A percentile compares a stretch with the other conserved stretches of the same genome.
Conservation (phyloP, 2,329 filamentous ascomycete species). For the Aspergillus caelatus region DNA sequence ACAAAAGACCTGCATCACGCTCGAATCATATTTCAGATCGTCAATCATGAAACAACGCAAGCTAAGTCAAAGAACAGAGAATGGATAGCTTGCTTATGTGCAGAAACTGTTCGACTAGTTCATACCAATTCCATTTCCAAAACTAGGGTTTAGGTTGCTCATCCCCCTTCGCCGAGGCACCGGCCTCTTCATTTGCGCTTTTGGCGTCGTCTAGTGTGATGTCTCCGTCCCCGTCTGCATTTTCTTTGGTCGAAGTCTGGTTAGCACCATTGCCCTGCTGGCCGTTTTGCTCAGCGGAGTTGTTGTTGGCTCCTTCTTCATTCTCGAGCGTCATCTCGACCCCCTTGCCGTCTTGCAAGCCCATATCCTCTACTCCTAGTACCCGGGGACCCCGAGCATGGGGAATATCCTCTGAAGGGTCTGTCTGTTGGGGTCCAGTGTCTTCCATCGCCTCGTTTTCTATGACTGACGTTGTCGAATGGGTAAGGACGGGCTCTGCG, state of each 20-base stretch:
- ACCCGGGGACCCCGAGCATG: slow-evolving; percentile 83
- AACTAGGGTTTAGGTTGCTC: neutral
- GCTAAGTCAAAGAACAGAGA: neutral
- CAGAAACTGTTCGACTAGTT: neutral
- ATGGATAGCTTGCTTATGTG: neutral
- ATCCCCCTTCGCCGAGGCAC: slow-evolving; percentile 7
- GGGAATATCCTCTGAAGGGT: slow-evolving; percentile 65
- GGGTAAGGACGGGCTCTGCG: neutral
- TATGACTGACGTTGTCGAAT: slow-evolving; percentile 9
- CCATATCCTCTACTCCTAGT: slow-evolving; percentile 84
- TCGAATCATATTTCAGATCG: slow-evolving; percentile 17
- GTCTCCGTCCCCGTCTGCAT: slow-evolving; percentile 36
- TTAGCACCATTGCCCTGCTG: slow-evolving; percentile 8
- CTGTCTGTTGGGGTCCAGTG: slow-evolving; percentile 39
- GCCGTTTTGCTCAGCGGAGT: slow-evolving; percentile 9
- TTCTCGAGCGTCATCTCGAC: slow-evolving; percentile 43
- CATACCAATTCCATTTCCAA: neutral
- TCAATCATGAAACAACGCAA: slow-evolving; percentile 21
- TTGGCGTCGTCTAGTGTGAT: slow-evolving; percentile 41
- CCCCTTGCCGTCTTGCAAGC: slow-evolving; percentile 65
- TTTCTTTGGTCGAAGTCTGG: slow-evolving; percentile 15
- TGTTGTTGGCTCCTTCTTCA: slow-evolving; percentile 14
- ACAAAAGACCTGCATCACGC: slow-evolving; percentile 3
- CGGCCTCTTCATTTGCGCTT: slow-evolving; percentile 16
- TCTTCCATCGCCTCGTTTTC: slow-evolving; percentile 26